Evolutionary conservation across 345 rosid species (phyloP).

Genomic region (Aquilaria yunnanensis): DNA sequence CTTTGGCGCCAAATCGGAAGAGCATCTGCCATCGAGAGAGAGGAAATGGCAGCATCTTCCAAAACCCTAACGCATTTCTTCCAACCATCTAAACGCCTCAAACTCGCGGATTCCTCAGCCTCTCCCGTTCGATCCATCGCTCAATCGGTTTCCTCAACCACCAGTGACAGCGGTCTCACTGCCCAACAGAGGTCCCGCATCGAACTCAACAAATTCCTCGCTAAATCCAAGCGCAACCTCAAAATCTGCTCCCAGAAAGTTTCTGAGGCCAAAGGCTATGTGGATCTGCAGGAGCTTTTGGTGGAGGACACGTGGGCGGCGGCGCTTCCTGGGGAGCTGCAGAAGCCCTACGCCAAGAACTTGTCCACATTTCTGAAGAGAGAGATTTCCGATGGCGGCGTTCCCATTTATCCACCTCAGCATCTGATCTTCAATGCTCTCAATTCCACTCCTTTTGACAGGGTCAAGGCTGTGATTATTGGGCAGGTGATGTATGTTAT

Average conservation of each 20-base stretch:
- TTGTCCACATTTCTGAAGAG: slow-evolving; percentile 54
- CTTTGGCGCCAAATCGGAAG: no score
- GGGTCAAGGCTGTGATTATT: slow-evolving; percentile 74
- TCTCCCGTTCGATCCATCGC: slow-evolving; percentile 8
- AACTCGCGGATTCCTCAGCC: slow-evolving; percentile 22
- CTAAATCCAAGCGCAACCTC: slow-evolving; percentile 66
- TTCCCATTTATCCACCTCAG: slow-evolving; percentile 68
- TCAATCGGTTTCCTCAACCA: slow-evolving; percentile 12
- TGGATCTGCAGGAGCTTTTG: slow-evolving; percentile 68
- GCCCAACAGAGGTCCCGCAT: slow-evolving; percentile 45
- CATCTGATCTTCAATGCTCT: slow-evolving; percentile 79
- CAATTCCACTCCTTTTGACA: slow-evolving; percentile 68
- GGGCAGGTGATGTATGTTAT: slow-evolving; percentile 51
- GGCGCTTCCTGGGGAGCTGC: slow-evolving; percentile 61
- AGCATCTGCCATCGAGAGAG: no score
- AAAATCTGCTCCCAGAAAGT: slow-evolving; percentile 53
- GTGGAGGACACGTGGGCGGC: slow-evolving; percentile 81
- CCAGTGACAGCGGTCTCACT: slow-evolving; percentile 36
- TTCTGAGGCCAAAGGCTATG: slow-evolving; percentile 46
- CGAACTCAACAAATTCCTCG: slow-evolving; percentile 53
- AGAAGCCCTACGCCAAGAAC: slow-evolving; percentile 54
- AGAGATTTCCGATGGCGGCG: slow-evolving; percentile 31
- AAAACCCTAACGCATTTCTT: slow-evolving; percentile 62
- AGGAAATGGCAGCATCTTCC: slow-evolving; percentile 45
- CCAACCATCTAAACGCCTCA: slow-evolving; percentile 75